These are phyloP conservation scores for Malassezia cuniculi DNA, from an alignment of 1,284 basidiomycete genomes.

Conservation along the genomic window DNA sequence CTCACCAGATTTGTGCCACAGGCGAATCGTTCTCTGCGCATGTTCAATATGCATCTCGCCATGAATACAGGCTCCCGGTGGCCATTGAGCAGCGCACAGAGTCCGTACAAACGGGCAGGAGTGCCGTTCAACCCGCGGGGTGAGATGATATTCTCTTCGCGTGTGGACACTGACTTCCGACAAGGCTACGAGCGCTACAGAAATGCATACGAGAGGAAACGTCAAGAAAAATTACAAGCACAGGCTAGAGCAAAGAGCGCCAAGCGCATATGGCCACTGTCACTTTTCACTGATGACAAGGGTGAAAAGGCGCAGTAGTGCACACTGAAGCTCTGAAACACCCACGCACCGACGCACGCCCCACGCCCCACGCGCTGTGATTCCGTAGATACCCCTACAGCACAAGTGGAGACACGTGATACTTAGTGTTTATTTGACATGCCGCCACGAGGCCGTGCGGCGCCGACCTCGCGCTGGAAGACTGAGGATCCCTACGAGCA, in stretches of 20 bases:
- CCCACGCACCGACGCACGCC: too few species aligned
- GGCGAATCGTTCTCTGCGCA: conserved; percentile 76
- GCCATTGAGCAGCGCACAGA: conserved; percentile 5
- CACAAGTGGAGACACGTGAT: too few species aligned
- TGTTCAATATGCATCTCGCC: conserved; percentile 93
- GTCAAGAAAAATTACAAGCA: conserved; percentile 53
- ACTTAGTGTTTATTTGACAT: conserved; percentile 1
- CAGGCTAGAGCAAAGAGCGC: conserved; percentile 1
- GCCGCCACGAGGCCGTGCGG: neutral
- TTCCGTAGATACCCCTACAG: too few species aligned
- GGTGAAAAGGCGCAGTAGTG: too few species aligned
- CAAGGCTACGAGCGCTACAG: conserved; percentile 89
- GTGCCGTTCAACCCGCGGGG: conserved; percentile 65
- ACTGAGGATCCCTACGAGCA: conserved; percentile 1
- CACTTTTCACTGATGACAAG: too few species aligned
- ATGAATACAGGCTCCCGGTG: conserved; percentile 61
- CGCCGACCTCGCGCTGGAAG: conserved; percentile 11
- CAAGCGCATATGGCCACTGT: too few species aligned
- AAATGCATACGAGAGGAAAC: conserved; percentile 68
- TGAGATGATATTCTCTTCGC: conserved; percentile 85
- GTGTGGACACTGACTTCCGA: conserved; percentile 67
- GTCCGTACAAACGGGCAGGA: neutral
- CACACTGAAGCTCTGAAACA: too few species aligned
- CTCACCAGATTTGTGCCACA: conserved; percentile 66
- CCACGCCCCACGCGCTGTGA: too few species aligned